Evolutionary conservation across 2,329 filamentous ascomycete genomes (phyloP).

Genomic region (Botrytis fragariae): DNA sequence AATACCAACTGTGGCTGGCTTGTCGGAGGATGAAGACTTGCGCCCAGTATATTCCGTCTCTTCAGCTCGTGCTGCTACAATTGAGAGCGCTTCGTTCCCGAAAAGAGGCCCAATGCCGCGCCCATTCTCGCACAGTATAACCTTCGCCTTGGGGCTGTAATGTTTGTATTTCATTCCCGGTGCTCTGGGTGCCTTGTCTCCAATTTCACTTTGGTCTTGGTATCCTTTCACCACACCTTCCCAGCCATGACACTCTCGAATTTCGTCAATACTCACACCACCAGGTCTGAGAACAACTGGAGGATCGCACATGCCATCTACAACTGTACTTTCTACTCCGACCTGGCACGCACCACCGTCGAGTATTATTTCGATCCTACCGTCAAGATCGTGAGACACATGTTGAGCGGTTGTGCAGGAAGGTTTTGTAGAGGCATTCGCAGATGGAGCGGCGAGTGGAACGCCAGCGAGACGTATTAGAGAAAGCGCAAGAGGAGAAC

Average conservation of each 20-base stretch:
- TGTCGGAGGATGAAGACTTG: constrained; percentile 8
- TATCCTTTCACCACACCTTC: constrained; percentile 75
- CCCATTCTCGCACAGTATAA: constrained; percentile 74
- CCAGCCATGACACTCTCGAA: constrained; percentile 76
- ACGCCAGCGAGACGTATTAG: constrained; percentile 77
- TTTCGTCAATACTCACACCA: constrained; percentile 77
- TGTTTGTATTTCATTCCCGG: constrained; percentile 99
- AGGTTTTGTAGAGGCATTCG: constrained; percentile 90
- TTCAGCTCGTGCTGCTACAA: constrained; percentile 21
- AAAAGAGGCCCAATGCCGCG: not conserved
- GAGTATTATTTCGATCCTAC: constrained; percentile 80
- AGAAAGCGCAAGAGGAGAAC: constrained; percentile 77
- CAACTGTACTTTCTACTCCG: constrained; percentile 94
- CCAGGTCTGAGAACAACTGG: constrained; percentile 83
- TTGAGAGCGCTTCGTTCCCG: constrained; percentile 3
- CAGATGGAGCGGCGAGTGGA: constrained; percentile 87
- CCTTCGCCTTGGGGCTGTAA: constrained; percentile 86
- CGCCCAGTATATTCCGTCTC: constrained; percentile 21
- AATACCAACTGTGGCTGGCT: constrained; percentile 38
- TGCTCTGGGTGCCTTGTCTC: constrained; percentile 68
- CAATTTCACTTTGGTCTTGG: constrained; percentile 68
- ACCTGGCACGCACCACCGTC: constrained; percentile 85
- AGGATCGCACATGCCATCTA: constrained; percentile 80
- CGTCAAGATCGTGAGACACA: constrained; percentile 79
- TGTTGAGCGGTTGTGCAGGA: constrained; percentile 89